Percentiles rank a stretch among this genome's conserved stretches.
These are phyloP conservation scores for Boletales sp. DNA, from an alignment of 768 basidiomycete species.

Conservation along the genomic window DNA sequence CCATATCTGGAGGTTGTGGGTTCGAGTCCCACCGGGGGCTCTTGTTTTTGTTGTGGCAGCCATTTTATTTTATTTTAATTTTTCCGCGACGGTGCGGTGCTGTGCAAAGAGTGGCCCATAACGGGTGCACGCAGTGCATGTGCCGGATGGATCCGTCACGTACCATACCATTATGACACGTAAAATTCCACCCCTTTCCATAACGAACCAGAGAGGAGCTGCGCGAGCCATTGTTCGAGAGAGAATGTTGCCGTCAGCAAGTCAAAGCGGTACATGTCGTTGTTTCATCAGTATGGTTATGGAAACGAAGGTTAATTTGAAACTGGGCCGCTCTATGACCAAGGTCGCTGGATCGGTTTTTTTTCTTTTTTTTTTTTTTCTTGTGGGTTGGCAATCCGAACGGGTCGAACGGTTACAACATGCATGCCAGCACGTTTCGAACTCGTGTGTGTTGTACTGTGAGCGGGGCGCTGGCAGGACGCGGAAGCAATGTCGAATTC, in stretches of 20 bases:
- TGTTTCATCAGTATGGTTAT: conserved; percentile 13
- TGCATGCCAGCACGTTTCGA: not conserved
- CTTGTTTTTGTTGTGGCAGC: conserved; percentile 9
- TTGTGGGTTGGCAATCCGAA: too few species aligned
- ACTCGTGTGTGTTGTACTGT: conserved; percentile 12
- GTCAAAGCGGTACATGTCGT: conserved; percentile 6
- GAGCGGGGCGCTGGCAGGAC: conserved; percentile 29
- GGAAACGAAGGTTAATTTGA: conserved; percentile 23
- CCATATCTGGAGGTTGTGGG: conserved; percentile 83
- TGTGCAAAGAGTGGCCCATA: not conserved
- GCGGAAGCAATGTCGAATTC: conserved; percentile 31
- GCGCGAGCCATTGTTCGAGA: not conserved
- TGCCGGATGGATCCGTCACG: conserved; percentile 5
- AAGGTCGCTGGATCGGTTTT: not conserved
- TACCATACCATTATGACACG: conserved; percentile 9
- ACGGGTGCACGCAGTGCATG: not conserved
- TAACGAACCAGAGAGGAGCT: too few species aligned
- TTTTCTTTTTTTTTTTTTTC: too few species aligned
- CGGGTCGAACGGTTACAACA: too few species aligned
- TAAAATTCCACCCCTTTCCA: conserved; percentile 17
- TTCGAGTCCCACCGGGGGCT: conserved; percentile 86
- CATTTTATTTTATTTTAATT: not conserved
- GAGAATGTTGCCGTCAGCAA: conserved; percentile 17
- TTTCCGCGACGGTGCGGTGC: not conserved
- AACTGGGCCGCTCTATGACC: conserved; percentile 15